These are phyloP conservation scores for Thoreauomyces humboldtii DNA, from an alignment of 192 early-diverging fungal genomes.

Conservation along the genomic window DNA sequence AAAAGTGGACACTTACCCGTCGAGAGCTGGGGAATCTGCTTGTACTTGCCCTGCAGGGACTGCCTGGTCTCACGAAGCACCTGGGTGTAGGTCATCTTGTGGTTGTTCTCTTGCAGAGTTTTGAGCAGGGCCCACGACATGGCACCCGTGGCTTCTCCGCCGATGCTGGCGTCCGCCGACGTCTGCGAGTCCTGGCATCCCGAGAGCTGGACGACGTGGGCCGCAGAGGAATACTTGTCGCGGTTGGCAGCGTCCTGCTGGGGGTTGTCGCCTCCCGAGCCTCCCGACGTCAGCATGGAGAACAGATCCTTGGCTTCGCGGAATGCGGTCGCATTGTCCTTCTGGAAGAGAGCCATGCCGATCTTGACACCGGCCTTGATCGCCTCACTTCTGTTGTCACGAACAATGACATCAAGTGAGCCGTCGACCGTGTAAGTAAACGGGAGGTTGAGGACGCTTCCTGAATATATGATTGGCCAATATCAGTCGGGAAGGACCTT, in stretches of 20 bases:
- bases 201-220: slow-evolving; percentile 63
- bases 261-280: slow-evolving; percentile 10
- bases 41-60: slow-evolving; percentile 41
- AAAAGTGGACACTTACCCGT: slow-evolving; percentile 23
- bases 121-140: slow-evolving; percentile 65
- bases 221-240: slow-evolving; percentile 27
- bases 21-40: slow-evolving; percentile 49
- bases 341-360: slow-evolving; percentile 30
- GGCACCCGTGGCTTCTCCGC: slow-evolving; percentile 59
- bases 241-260: slow-evolving; percentile 17
- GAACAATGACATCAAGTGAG: slow-evolving; percentile 33
- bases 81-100: slow-evolving; percentile 43
- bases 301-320: slow-evolving; percentile 24
- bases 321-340: slow-evolving; percentile 34
- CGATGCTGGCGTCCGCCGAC: slow-evolving; percentile 69
- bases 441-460: slow-evolving; percentile 46
- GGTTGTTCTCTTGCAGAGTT: slow-evolving; percentile 32
- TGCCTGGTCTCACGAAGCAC: slow-evolving; percentile 41
- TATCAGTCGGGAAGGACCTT: no score
- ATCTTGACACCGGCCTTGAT: slow-evolving; percentile 36
- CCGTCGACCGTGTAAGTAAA: slow-evolving; percentile 48
- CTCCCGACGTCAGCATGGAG: not conserved
- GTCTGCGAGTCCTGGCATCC: slow-evolving; percentile 72
- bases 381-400: slow-evolving; percentile 35
- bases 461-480: no score